Base-by-base conservation (phyloP, 129 eudicot genomes). In the Tagetes erecta region DNA sequence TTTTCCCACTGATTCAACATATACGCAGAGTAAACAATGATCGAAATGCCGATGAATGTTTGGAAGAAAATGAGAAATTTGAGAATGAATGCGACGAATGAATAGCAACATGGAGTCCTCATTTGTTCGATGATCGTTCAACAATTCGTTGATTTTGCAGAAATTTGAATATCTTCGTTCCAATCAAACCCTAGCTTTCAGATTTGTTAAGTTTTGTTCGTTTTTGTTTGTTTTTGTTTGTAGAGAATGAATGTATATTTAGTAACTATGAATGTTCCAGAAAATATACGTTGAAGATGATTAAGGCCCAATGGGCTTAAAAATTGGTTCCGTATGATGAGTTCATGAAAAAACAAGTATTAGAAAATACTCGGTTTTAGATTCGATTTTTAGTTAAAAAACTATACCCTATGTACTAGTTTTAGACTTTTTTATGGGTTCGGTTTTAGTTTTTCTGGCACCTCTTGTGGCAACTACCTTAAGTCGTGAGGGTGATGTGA, bases 81-180 rank as follows among this genome's bases (percentile, higher is more conserved):
- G 67, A 91, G 90, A 71, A 86, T 71, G 74, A 84, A 91, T 30
- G 95, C 91, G 1, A 85, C 67, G 45, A 80, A 88, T 12, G 86
- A 56, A 42, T 91, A 92, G 89, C 90, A 91, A 71, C 95, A 91
- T 27, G 89, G 79, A 7, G 85, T 78, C 72, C 89, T 84, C 97
- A 83, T 88, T 51, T 72, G 53, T 52, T 52, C 36, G 37, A 31
- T 2, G 39, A 30, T 6, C 13, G n/a, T 72, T 57, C 41, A 56
- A 57, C 4, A 1, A 31, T 11, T 64, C 27, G 59, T 50, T 62
- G 58, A 70, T 14, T 70, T 70, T 69, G 71, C 55, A 57, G 56
- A 38, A 36, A 67, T 14, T n/a, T 50, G 57, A 50, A 37, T 8
- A 0, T 35, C 27, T 20, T 34, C 27, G 38, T 37, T 62, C 56